A percentile compares a stretch with the other conserved stretches of the same genome.
Evolutionary conservation across 768 basidiomycete species (phyloP).

Genomic region (Tylopilus cervinicoccineus): DNA sequence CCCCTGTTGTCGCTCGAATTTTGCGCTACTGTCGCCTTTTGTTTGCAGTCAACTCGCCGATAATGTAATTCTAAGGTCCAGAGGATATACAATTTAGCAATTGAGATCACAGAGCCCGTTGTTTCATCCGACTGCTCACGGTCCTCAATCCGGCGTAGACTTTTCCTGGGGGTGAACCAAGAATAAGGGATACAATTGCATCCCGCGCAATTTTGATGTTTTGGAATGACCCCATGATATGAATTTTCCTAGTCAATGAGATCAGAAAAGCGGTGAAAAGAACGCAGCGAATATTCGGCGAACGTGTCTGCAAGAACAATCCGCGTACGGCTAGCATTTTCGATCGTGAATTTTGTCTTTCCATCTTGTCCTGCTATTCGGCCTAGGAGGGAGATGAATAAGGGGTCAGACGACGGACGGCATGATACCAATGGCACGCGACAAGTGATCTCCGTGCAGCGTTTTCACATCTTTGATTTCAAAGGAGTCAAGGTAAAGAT

Average conservation of each 20-base stretch:
- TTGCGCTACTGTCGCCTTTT: slow-evolving; percentile 4
- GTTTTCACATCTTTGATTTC: slow-evolving; percentile 99
- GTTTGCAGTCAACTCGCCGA: slow-evolving; percentile 6
- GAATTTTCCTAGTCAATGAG: slow-evolving; percentile 71
- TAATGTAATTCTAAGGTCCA: slow-evolving; percentile 4
- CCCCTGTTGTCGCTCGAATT: background rate
- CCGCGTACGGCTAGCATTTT: slow-evolving; percentile 95
- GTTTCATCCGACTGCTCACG: slow-evolving; percentile 89
- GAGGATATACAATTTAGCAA: slow-evolving; percentile 7
- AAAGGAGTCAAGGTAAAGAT: slow-evolving; percentile 96
- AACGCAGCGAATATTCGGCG: slow-evolving; percentile 27
- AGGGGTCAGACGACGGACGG: background rate
- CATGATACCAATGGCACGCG: slow-evolving; percentile 85
- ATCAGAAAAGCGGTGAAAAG: slow-evolving; percentile 7
- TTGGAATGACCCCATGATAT: slow-evolving; percentile 97
- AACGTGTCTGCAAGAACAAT: slow-evolving; percentile 98
- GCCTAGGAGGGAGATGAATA: slow-evolving; percentile 41
- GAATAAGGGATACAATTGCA: slow-evolving; percentile 91
- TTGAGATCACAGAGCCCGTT: slow-evolving; percentile 66
- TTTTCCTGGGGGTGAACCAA: slow-evolving; percentile 93
- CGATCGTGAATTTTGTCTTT: slow-evolving; percentile 98
- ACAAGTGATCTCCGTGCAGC: slow-evolving; percentile 94
- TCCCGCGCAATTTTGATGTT: slow-evolving; percentile 98
- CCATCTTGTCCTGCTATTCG: slow-evolving; percentile 99
- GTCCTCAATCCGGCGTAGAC: slow-evolving; percentile 89